Evolutionary conservation across 2,329 filamentous ascomycete genomes (phyloP), one percentile per base, ranked within the genome.

Genomic region (Lachnellula cervina): DNA sequence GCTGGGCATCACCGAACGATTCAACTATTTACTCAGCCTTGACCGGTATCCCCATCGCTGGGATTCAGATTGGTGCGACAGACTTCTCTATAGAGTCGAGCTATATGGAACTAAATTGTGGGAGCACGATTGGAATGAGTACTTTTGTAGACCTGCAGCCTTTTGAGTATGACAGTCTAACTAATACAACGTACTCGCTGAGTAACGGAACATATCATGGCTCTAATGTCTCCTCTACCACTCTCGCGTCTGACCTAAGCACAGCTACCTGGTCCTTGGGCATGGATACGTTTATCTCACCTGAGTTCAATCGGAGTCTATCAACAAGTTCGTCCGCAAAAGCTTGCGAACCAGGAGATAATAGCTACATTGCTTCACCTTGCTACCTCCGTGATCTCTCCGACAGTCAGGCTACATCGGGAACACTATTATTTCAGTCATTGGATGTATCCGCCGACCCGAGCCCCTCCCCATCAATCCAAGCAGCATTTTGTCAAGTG

Each of bases 31-130:
- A 58, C 23, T 52, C 49, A 1, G 55, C 56, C 16, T 44, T 58
- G 23, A 49, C 49, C 23, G 56, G 56, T n/a, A 34, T 58, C 21
- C 56, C 56, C 2, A 51, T 58, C 9, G 25, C 47, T 19, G 52
- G 40, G 2, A n/a, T 52, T n/a, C 48, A 45, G 46, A 38, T 23
- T 13, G 52, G 49, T 9, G 21, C 32, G 16, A 55, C 52, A 13
- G 28, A 21, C 1, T 37, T 58, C 14, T n/a, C 48, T n/a, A 14
- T 55, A 5, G 56, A 58, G 45, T 52, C 52, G 28, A 58, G 52
- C 17, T 55, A 58, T 34, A 47, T 58, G 14, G 52, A 58, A 44
- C 35, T 58, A 17, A 40, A 45, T 32, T 58, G 56, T 23, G 35
- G 34, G 17, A 42, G 21, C 13, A 19, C 43, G 40, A 40, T 50